Evolutionary conservation across 495 filamentous ascomycete genomes (phyloP).

Genomic region (Astrothelium macrocarpum): DNA sequence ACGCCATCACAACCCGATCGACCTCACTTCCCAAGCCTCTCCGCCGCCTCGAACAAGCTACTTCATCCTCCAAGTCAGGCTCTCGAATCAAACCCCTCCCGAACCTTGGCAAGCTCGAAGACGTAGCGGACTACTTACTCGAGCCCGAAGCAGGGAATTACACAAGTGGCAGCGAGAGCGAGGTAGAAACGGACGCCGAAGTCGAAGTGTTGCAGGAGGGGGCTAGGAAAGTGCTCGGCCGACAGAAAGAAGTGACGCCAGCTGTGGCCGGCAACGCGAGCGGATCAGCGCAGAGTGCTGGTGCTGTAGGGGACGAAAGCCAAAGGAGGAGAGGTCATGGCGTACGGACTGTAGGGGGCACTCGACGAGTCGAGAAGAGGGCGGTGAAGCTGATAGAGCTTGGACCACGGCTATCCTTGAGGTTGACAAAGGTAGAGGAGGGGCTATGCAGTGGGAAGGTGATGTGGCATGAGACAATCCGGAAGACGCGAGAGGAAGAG

Average conservation of each 20-base stretch:
- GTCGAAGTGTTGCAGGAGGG: conserved; percentile 76
- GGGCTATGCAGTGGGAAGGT: conserved; percentile 82
- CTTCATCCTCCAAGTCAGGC: conserved; percentile 51
- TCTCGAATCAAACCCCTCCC: conserved; percentile 66
- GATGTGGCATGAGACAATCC: conserved; percentile 94
- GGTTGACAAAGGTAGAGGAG: conserved; percentile 93
- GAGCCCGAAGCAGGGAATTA: conserved; percentile 73
- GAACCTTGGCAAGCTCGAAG: conserved; percentile 79
- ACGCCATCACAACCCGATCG: conserved; percentile 80
- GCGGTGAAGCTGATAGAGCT: conserved; percentile 87
- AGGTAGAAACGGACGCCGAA: conserved; percentile 89
- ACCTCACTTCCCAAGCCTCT: conserved; percentile 68
- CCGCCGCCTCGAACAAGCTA: conserved; percentile 78
- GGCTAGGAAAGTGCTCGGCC: conserved; percentile 57
- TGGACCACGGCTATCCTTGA: conserved; percentile 78
- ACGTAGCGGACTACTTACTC: conserved; percentile 93
- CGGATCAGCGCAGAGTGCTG: conserved; percentile 12
- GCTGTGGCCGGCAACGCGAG: conserved; percentile 29
- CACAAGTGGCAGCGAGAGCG: conserved; percentile 83
- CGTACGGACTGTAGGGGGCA: conserved; percentile 26
- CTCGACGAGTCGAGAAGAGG: conserved; percentile 58
- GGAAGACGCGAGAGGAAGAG: conserved; percentile 70
- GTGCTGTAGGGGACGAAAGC: background rate
- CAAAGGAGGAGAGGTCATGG: conserved; percentile 5
- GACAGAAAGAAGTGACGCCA: conserved; percentile 41